Evolutionary conservation across 805 yeast species (phyloP).

Genomic region (Saccharomycopsis lassenensis): DNA sequence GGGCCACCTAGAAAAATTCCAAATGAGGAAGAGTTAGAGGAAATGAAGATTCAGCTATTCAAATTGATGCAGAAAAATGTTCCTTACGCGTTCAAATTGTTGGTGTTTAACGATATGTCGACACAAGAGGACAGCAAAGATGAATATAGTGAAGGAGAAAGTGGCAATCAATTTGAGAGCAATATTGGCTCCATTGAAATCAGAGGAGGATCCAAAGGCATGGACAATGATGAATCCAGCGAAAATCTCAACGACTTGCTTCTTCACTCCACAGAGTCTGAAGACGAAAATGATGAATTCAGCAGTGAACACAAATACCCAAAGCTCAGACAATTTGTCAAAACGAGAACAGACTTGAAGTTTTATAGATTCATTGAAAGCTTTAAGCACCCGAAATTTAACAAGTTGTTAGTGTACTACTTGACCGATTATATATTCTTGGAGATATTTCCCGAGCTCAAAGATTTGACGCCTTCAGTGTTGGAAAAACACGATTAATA

Average conservation of each 20-base stretch:
- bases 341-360: slow-evolving; percentile 17
- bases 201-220: slow-evolving; percentile 19
- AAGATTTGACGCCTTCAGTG: slow-evolving; percentile 15
- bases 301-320: neutral
- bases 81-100: slow-evolving; percentile 21
- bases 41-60: slow-evolving; percentile 21
- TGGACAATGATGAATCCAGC: slow-evolving; percentile 21
- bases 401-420: slow-evolving; percentile 32
- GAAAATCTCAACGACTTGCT: neutral
- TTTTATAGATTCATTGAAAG: slow-evolving; percentile 24
- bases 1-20: slow-evolving; percentile 39
- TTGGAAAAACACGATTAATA: slow-evolving; percentile 13
- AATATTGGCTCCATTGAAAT: no score
- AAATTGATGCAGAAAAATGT: slow-evolving; percentile 20
- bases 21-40: slow-evolving; percentile 27
- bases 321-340: slow-evolving; percentile 12
- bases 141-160: neutral
- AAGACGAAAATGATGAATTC: slow-evolving; percentile 1
- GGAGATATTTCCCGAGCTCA: slow-evolving; percentile 30
- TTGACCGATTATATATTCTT: slow-evolving; percentile 32
- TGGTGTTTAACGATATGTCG: slow-evolving; percentile 17
- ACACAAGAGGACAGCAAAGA: neutral
- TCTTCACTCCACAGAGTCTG: neutral
- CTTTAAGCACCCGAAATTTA: slow-evolving; percentile 29
- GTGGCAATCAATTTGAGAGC: no score